phyloP scores from a whole-genome alignment of 139 green algal species.

The Choricystis sp. region DNA sequence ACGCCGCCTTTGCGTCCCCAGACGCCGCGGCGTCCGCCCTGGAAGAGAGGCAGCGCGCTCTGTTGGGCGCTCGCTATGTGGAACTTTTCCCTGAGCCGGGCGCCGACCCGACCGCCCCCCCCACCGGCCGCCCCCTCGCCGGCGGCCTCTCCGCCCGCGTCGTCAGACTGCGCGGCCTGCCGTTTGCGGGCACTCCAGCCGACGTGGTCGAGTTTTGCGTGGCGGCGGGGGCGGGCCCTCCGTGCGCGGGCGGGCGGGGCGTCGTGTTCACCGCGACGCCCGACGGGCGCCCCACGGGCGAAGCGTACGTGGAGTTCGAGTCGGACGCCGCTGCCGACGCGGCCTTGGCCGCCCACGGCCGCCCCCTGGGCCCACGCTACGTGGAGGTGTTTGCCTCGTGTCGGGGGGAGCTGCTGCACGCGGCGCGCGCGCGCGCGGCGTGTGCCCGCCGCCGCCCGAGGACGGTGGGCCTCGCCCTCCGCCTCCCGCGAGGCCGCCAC shows the following conservation, averaged over 20 bases:
- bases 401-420: constrained; percentile 43
- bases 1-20: constrained; percentile 34
- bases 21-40: constrained; percentile 33
- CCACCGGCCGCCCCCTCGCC: constrained; percentile 7
- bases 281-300: constrained; percentile 63
- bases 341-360: constrained; percentile 47
- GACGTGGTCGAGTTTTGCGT: constrained; percentile 49
- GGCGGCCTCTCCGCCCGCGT: constrained; percentile 27
- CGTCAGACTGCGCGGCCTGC: constrained; percentile 63
- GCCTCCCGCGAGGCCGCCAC: too few species aligned
- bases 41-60: constrained; percentile 35
- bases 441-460: too few species aligned
- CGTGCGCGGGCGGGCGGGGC: too few species aligned
- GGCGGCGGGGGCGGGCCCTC: constrained; percentile 27
- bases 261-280: constrained; percentile 50
- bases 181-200: constrained; percentile 46
- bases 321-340: constrained; percentile 27
- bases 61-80: constrained; percentile 57
- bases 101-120: constrained; percentile 28
- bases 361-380: constrained; percentile 48
- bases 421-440: constrained; percentile 12
- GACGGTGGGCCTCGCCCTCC: too few species aligned
- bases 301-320: constrained; percentile 67
- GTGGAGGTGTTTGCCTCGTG: constrained; percentile 60
- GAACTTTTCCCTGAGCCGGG: constrained; percentile 48